Evolutionary conservation across 75 land plant genomes (phyloP).

Genomic region (Larix kaempferi): DNA sequence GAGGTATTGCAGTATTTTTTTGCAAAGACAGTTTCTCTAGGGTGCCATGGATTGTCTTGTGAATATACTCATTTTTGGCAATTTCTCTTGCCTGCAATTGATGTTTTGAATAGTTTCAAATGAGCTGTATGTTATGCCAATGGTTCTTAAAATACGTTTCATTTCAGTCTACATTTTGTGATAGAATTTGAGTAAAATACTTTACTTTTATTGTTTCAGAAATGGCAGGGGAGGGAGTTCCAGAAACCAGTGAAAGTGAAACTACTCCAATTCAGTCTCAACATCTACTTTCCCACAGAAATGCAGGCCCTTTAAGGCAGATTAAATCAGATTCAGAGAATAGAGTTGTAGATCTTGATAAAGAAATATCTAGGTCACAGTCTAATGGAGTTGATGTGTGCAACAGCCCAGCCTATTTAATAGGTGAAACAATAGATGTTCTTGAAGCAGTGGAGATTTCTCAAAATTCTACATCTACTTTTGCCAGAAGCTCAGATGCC

Average conservation of each 20-base stretch:
- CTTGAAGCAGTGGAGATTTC: no score
- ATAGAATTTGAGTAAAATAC: not conserved
- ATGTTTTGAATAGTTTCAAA: not conserved
- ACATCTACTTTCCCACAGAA: no score
- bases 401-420: no score
- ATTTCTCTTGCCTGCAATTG: not conserved
- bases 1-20: not conserved
- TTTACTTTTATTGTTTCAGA: not conserved
- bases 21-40: not conserved
- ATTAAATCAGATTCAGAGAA: no score
- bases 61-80: not conserved
- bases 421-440: no score
- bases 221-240: not conserved
- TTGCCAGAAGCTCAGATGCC: no score
- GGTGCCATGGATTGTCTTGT: not conserved
- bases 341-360: no score
- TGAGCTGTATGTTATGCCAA: not conserved
- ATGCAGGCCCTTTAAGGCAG: no score
- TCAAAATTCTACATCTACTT: no score
- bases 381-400: no score
- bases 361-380: no score
- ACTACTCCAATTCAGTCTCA: no score
- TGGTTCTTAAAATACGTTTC: not conserved
- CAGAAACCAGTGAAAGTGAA: conserved; percentile 5
- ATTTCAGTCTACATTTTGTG: not conserved